These are phyloP conservation scores for Funneliformis caledonium DNA, from an alignment of 371 early-diverging fungal genomes.

Conservation along the genomic window DNA sequence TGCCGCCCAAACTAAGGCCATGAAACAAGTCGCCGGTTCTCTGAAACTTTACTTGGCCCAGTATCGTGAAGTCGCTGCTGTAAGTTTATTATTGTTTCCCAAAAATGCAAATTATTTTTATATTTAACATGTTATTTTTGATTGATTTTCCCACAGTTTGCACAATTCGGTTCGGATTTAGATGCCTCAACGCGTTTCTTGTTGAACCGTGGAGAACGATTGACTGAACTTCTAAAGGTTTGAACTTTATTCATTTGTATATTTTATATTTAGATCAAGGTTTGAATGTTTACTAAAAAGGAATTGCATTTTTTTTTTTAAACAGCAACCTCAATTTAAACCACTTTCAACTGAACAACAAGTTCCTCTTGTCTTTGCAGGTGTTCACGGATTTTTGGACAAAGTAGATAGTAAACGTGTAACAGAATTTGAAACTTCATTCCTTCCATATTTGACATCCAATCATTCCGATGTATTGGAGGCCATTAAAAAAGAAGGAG, in stretches of 20 bases:
- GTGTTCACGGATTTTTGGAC: slow-evolving; percentile 98
- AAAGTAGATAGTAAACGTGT: slow-evolving; percentile 91
- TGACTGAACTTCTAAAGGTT: slow-evolving; percentile 88
- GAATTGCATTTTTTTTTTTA: neutral
- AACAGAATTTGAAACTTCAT: slow-evolving; percentile 88
- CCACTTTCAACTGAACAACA: slow-evolving; percentile 93
- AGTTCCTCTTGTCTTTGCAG: slow-evolving; percentile 90
- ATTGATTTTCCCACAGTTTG: slow-evolving; percentile 56
- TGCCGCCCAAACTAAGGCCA: slow-evolving; percentile 97
- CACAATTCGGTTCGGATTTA: slow-evolving; percentile 97
- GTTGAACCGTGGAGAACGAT: slow-evolving; percentile 95
- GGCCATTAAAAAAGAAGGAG: slow-evolving; percentile 86
- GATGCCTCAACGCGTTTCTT: slow-evolving; percentile 95
- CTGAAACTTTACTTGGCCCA: slow-evolving; percentile 97
- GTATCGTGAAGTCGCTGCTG: slow-evolving; percentile 97
- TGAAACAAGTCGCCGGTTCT: slow-evolving; percentile 98
- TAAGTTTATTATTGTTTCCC: neutral
- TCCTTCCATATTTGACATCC: slow-evolving; percentile 85
- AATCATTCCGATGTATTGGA: slow-evolving; percentile 88
- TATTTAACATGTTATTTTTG: too few species aligned
- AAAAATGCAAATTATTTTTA: neutral
- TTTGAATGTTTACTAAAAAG: neutral
- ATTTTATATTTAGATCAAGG: neutral
- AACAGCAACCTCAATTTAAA: slow-evolving; percentile 86
- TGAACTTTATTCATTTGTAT: neutral